Base-by-base conservation (phyloP, 1,284 basidiomycete genomes). In the Tilletia indica region DNA sequence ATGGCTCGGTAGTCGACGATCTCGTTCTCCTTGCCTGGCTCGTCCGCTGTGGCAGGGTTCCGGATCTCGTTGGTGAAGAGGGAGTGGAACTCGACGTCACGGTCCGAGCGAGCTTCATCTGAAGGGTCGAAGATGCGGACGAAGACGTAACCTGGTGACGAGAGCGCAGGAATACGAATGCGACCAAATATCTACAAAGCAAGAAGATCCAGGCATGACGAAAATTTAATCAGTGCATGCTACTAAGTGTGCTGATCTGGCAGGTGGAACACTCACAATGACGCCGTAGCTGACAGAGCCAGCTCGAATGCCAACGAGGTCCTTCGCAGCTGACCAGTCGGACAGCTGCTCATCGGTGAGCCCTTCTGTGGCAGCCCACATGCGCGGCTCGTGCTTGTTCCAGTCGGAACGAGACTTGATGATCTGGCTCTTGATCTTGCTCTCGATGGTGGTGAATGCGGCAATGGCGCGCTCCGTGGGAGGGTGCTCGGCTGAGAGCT, bases 301-400 rank as follows among this genome's bases (percentile, higher is more conserved):
- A 14, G 68, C 68, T 8, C 68, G 45, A 49, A 54, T 54, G 19
- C 54, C 54, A 9, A 69, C 68, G n/a, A 69, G n/a, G 36, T 69
- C 68, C 45, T 54, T 49, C 68, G 54, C 61, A 16, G 61, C 48
- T n/a, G 16, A 9, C 19, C 34, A 69, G 8, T 21, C 42, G 0
- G 39, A 45, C 4, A 69, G 31, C n/a, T 69, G n/a, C 5, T 69
- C 68, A 16, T 69, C 68, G 1, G 19, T 21, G 2, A 69, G 39
- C 4, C 68, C 68, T 42, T 49, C 38, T 11, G 68, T 34, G n/a
- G 36, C 61, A 5, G 68, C 54, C 68, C 68, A 69, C 68, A 69
- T 69, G 34, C 68, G 54, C 38, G 68, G 68, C 61, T 69, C 68
- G 48, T 69, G 68, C 54, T 56, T n/a, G 61, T 69, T 34, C 68